phyloP scores from a whole-genome alignment of 1,284 basidiomycete species.

The Cryptococcus neoformans region DNA sequence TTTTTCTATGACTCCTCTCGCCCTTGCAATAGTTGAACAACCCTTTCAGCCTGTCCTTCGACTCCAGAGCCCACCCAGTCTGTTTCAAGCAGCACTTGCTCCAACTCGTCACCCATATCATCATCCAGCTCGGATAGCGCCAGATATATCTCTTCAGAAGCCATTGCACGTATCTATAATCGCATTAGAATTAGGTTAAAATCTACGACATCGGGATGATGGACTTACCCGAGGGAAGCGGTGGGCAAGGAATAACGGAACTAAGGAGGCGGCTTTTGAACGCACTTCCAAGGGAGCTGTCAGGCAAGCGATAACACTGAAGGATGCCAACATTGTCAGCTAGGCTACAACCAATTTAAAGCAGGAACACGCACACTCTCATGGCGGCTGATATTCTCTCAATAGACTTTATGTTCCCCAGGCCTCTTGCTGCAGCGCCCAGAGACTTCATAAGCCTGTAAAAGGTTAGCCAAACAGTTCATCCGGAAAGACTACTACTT shows the following conservation, averaged over 20 bases:
- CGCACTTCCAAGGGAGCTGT: constrained; percentile 39
- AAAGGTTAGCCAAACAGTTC: neutral
- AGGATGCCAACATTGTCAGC: neutral
- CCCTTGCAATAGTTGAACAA: constrained; percentile 12
- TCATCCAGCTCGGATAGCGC: constrained; percentile 68
- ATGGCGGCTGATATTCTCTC: constrained; percentile 72
- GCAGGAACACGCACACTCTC: constrained; percentile 62
- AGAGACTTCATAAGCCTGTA: constrained; percentile 6
- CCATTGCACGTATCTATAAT: constrained; percentile 66
- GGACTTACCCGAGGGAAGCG: constrained; percentile 54
- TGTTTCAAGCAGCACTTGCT: constrained; percentile 74
- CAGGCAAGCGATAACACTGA: constrained; percentile 57
- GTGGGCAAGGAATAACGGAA: constrained; percentile 67
- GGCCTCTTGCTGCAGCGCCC: constrained; percentile 16
- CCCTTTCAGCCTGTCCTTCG: constrained; percentile 8
- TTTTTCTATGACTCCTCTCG: neutral
- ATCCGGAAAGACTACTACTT: neutral
- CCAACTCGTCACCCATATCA: constrained; percentile 65
- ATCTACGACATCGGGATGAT: neutral
- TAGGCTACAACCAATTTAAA: neutral
- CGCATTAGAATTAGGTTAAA: neutral
- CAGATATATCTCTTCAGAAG: constrained; percentile 77
- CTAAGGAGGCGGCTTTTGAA: constrained; percentile 52
- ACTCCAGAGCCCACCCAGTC: constrained; percentile 58
- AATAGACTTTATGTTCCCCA: constrained; percentile 63